Evolutionary conservation across 352 stramenopile species (phyloP).

Genomic region (Phytophthora citrophthora): DNA sequence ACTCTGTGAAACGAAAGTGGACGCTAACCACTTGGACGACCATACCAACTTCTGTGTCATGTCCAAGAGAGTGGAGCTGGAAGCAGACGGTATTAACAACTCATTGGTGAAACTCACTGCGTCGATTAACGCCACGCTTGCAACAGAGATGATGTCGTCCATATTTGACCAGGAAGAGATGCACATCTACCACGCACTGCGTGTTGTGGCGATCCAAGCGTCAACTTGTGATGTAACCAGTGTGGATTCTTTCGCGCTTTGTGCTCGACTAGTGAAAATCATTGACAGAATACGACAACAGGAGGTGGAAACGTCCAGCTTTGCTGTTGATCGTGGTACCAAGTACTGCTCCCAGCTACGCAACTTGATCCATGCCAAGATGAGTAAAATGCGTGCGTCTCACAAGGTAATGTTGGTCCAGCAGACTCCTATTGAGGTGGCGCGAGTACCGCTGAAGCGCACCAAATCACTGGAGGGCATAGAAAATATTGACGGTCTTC

Average conservation of each 20-base stretch:
- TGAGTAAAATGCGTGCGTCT: slow-evolving; percentile 86
- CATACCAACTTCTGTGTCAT: slow-evolving; percentile 86
- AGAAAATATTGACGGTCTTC: slow-evolving; percentile 36
- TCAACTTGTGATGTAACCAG: slow-evolving; percentile 76
- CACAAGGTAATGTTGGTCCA: slow-evolving; percentile 79
- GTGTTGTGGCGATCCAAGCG: slow-evolving; percentile 72
- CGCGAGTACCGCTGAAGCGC: slow-evolving; percentile 60
- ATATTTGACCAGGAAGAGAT: slow-evolving; percentile 65
- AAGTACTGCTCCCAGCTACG: slow-evolving; percentile 70
- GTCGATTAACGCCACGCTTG: slow-evolving; percentile 67
- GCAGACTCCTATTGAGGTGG: slow-evolving; percentile 46
- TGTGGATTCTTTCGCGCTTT: slow-evolving; percentile 80
- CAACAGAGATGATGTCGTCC: slow-evolving; percentile 37
- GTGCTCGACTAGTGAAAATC: slow-evolving; percentile 80
- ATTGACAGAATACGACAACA: slow-evolving; percentile 72
- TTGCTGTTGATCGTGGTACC: slow-evolving; percentile 50
- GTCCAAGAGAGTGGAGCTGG: slow-evolving; percentile 76
- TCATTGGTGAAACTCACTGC: slow-evolving; percentile 56
- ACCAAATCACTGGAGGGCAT: slow-evolving; percentile 83
- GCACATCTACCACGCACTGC: slow-evolving; percentile 77
- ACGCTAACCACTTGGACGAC: slow-evolving; percentile 67
- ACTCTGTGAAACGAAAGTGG: slow-evolving; percentile 79
- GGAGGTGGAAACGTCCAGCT: slow-evolving; percentile 52
- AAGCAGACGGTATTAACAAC: slow-evolving; percentile 82
- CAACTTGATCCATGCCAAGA: slow-evolving; percentile 86